Evolutionary conservation across 768 basidiomycete species (phyloP), one percentile per base, ranked within the genome.

Genomic region (Panellus pusillus): DNA sequence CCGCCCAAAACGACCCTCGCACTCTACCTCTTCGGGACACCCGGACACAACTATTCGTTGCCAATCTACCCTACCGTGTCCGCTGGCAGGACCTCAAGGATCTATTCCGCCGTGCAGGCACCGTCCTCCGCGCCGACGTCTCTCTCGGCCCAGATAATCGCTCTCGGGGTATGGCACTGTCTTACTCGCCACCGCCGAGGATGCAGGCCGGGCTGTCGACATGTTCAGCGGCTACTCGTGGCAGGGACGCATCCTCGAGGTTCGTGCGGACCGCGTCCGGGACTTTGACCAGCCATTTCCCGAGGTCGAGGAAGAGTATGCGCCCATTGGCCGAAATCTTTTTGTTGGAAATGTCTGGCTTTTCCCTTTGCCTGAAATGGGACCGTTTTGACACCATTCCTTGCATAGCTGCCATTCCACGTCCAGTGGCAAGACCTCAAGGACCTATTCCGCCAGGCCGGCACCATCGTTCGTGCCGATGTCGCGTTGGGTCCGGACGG

Each of bases 11-110:
- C 61, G 72, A 76, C 43, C 71, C 80, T 49, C 66, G 52, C 6
- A 41, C 68, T 2, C 63, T 61, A 43, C 83, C 82, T 0, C 72
- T 80, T 36, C 81, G 83, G 50, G 96, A 99, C 69, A 96, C 93
- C 4, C 80, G 96, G 48, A 94, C 95, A 0, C 95, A 98, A 72
- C 79, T 99, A 7, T 98, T 96, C 65, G 91, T 98, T 20, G 94
- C 93, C 58, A 99, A 99, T 70, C 82, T 99, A 20, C 97, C 97
- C 0, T 98, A 96, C 71, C 80, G 96, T 56, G 95, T 98, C 36
- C 85, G 97, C 50, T 99, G 97, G 97, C 97, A 99, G 74, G 97
- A 99, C 74, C 82, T 99, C 58, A 98, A 99, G 64, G 96, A 99
- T 68, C 83, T 99, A 47, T 98, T 99, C 71, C 84, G 96, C 35